Evolutionary conservation across 2,329 filamentous ascomycete species (phyloP), one percentile per base, ranked within the genome.

Genomic region (Colletotrichum godetiae): DNA sequence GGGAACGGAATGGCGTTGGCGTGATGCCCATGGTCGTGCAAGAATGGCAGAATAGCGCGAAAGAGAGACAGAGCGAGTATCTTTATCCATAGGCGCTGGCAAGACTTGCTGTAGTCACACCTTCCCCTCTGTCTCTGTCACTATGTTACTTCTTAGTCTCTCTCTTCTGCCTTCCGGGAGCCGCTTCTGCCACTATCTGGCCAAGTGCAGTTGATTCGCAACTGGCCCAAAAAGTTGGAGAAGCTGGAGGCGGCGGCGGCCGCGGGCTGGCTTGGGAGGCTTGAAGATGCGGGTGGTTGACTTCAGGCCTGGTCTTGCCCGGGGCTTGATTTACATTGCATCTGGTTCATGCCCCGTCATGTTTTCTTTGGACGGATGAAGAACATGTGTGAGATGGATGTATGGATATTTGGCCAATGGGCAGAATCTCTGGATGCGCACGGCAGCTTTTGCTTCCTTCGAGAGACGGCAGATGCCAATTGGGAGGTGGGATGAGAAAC

Each of bases 61-160:
- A 56, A 35, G 68, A 67, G n/a, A 67, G 31, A 55, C 42, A 42
- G 33, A 58, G 35, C 19, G 37, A 58, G 66, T 19, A 13, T 42
- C 37, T 42, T 13, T 42, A 19, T 42, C 37, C 13, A 15, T 42
- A 42, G 37, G 37, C 37, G 37, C 52, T 24, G 22, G 19, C n/a
- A n/a, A 37, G 52, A 15, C 46, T 22, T 35, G 57, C 59, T 68
- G 68, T 64, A 58, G 68, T 72, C 68, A 68, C 64, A 60, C 64
- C 63, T 35, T 27, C 22, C 55, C 33, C 35, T 22, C 37, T 42
- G 6, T 10, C 42, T 29, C 27, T 29, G 4, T 29, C 27, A 29
- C 27, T 4, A 29, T 29, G 27, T 29, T 29, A 29, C n/a, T 19
- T 29, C 52, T 33, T n/a, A 49, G 19, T 13, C 6, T n/a, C 42